These are phyloP conservation scores for Marchantia paleacea DNA, from an alignment of 225 moss, liverwort and hornwort species.

Conservation along the genomic window DNA sequence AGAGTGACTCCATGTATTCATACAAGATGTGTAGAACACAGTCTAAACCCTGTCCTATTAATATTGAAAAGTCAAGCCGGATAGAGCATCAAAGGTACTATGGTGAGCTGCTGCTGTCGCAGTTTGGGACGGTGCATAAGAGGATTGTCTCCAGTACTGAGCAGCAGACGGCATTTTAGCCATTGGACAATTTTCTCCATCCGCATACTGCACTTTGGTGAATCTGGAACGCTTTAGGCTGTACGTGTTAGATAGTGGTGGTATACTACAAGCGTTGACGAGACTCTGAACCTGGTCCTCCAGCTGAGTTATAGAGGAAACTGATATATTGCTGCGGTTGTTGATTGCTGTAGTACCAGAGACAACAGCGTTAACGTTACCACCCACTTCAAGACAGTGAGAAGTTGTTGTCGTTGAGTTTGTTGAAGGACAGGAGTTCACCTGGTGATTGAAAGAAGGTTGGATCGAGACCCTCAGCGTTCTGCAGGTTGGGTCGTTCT, in stretches of 20 bases:
- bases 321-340: slow-evolving; percentile 1
- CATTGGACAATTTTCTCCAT: not conserved
- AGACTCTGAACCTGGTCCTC: slow-evolving; percentile 1
- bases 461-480: not conserved
- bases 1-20: no score
- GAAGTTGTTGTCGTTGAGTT: not conserved
- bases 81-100: slow-evolving; percentile 14
- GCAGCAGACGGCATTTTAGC: not conserved
- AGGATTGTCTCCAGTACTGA: slow-evolving; percentile 21
- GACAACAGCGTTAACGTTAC: no score
- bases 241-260: slow-evolving; percentile 8
- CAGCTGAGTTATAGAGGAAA: not conserved
- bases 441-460: slow-evolving; percentile 1
- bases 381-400: not conserved
- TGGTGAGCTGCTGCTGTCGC: not conserved
- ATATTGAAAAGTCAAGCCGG: slow-evolving; percentile 3
- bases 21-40: no score
- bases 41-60: no score
- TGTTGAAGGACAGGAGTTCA: not conserved
- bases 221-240: not conserved
- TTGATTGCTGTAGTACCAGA: not conserved
- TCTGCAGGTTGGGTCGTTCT: not conserved
- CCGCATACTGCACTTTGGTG: not conserved
- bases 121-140: not conserved
- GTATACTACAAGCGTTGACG: not conserved